Evolutionary conservation across 1,284 basidiomycete species (phyloP), one percentile per base, ranked within the genome.

Genomic region (Ustilago cynodontis): DNA sequence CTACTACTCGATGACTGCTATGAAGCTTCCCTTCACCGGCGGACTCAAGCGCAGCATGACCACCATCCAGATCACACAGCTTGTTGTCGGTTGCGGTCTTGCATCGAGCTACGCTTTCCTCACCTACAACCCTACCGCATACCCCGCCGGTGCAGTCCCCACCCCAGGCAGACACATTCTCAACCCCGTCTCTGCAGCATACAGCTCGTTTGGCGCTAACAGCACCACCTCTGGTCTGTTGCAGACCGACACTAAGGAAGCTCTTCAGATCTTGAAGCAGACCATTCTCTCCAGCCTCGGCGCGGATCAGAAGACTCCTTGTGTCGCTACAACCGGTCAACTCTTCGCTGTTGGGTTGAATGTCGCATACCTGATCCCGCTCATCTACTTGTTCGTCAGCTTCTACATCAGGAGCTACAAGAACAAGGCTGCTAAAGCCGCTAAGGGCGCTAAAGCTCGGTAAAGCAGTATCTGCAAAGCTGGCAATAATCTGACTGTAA

Each of bases 1-100:
- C 11, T 86, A 81, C 77, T 86, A 86, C 74, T 78, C 82, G 35
- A 71, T 80, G 59, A 77, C 84, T 26, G 72, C 80, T 13, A 33
- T 86, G 37, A 78, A 78, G 60, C 69, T 86, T 9, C 85, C 82
- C 20, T 83, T 85, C 66, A 84, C 85, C 29, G 70, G 65, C 3
- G 77, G 82, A 20, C 70, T 86, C 52, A 86, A 86, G 77, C 70
- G 78, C 24, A 65, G 61, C 39, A 77, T 83, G 67, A 83, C 81
- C 10, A 83, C 79, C 8, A 78, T 82, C 39, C 81, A 83, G 65
- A 83, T 83, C 50, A 75, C 80, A 11, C 81, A 83, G 59, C 72
- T 83, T 18, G 61, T 83, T 6, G 69, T 81, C 8, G 81, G 81
- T 3, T 69, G 71, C 24, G 54, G 33, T 13, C 45, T 82, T 10